Percentiles rank a stretch among this genome's conserved stretches.
These are phyloP conservation scores for Rhizophagus prolifer DNA, from an alignment of 192 early-diverging fungal species.

Conservation along the genomic window DNA sequence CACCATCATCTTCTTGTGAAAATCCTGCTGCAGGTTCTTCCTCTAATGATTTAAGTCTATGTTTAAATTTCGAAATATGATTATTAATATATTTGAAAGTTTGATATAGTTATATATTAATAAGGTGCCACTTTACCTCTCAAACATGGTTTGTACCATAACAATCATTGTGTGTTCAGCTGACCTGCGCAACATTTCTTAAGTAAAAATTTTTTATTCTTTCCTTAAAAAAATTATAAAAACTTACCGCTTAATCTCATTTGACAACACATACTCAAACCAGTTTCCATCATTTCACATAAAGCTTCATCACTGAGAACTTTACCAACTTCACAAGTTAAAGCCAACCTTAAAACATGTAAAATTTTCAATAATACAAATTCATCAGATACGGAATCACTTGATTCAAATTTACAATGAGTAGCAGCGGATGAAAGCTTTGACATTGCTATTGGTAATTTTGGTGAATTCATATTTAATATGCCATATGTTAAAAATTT, in stretches of 20 bases:
- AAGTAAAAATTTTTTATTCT: too few species aligned
- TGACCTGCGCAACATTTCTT: conserved; percentile 72
- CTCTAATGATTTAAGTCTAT: conserved; percentile 41
- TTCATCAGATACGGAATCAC: conserved; percentile 92
- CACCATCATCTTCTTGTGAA: not conserved
- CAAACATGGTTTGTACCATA: conserved; percentile 74
- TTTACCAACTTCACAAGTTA: conserved; percentile 68
- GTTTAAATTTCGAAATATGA: not conserved
- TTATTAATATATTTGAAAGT: not conserved
- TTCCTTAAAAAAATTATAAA: too few species aligned
- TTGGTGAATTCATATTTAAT: conserved; percentile 62
- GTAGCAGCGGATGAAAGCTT: conserved; percentile 80
- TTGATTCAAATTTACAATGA: conserved; percentile 95
- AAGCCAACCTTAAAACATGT: conserved; percentile 71
- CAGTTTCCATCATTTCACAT: conserved; percentile 97
- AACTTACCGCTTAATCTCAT: conserved; percentile 73
- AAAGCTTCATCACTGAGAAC: conserved; percentile 86
- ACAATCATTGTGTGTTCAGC: conserved; percentile 79
- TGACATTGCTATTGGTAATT: conserved; percentile 68
- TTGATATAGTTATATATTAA: not conserved
- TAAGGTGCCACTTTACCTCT: conserved; percentile 49
- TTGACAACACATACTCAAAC: conserved; percentile 96
- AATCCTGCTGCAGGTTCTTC: conserved; percentile 31
- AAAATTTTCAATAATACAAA: conserved; percentile 90
- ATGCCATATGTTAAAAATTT: conserved; percentile 86